These are phyloP conservation scores for Apiotrichum porosum DNA, from an alignment of 1,284 basidiomycete genomes.

Conservation along the genomic window DNA sequence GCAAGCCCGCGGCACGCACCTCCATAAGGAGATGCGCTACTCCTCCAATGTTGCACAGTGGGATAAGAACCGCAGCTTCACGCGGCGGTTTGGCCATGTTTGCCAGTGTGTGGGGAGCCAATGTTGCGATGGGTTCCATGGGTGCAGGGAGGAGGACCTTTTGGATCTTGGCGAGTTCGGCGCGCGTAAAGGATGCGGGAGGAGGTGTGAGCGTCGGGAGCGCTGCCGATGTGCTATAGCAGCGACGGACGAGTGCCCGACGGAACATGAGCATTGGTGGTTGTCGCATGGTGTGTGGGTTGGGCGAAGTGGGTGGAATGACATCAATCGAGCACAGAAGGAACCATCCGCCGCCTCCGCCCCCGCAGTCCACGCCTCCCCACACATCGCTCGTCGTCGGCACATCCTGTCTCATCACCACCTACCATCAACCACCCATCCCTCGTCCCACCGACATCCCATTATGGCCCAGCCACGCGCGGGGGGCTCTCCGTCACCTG, in stretches of 20 bases:
- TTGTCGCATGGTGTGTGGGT: too few species aligned
- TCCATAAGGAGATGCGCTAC: constrained; percentile 35
- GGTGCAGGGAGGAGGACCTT: constrained; percentile 17
- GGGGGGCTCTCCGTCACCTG: neutral
- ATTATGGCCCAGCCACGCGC: neutral
- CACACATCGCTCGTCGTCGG: neutral
- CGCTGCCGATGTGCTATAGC: too few species aligned
- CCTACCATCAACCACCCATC: neutral
- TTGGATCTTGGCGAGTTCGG: constrained; percentile 18
- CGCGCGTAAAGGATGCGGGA: constrained; percentile 25
- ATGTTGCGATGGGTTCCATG: constrained; percentile 1
- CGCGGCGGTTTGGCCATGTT: neutral
- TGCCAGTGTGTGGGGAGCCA: constrained; percentile 29
- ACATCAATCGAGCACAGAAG: too few species aligned
- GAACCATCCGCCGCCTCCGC: too few species aligned
- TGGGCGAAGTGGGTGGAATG: too few species aligned
- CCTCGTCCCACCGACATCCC: neutral
- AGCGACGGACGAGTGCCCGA: too few species aligned
- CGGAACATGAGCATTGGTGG: too few species aligned
- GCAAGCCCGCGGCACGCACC: constrained; percentile 28
- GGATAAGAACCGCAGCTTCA: constrained; percentile 41
- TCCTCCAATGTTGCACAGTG: constrained; percentile 35
- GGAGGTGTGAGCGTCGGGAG: neutral
- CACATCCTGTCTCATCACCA: too few species aligned
- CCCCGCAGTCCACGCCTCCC: too few species aligned